Conservation (phyloP, 2,329 filamentous ascomycete species). For the Fusarium sp. region DNA sequence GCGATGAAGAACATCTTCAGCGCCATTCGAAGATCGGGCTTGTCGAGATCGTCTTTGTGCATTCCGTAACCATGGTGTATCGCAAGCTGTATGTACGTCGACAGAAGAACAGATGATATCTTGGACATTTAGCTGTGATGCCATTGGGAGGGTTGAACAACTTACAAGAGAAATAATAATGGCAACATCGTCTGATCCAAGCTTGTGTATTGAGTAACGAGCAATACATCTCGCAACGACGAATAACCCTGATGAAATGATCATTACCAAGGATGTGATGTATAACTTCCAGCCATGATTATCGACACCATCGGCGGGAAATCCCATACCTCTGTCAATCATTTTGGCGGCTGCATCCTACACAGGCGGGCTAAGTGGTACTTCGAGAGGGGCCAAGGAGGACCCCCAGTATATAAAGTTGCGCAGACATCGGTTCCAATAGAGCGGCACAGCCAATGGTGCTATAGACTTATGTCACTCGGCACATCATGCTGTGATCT, state of each 20-base stretch:
- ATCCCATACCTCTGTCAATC: neutral
- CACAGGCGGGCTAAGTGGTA: neutral
- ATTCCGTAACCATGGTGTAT: neutral
- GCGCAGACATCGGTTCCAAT: too few relatives aligned
- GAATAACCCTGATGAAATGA: neutral
- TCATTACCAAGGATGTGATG: neutral
- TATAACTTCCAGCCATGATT: constrained; percentile 1
- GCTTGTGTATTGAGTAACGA: neutral
- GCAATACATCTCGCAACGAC: neutral
- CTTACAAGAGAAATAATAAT: neutral
- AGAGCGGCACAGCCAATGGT: neutral
- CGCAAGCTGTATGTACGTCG: neutral
- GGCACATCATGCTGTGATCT: neutral
- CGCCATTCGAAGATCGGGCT: neutral
- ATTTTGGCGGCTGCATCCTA: neutral
- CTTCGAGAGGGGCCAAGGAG: neutral
- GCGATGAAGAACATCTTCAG: neutral
- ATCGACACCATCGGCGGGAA: neutral
- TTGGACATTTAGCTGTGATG: fast-evolving
- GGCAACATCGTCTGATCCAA: neutral
- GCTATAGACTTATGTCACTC: neutral
- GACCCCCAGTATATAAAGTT: neutral
- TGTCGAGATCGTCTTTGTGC: neutral
- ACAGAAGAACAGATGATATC: neutral
- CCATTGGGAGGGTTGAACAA: fast-evolving